phyloP scores from a whole-genome alignment of 805 yeast species.

The Debaryomyces castellii region DNA sequence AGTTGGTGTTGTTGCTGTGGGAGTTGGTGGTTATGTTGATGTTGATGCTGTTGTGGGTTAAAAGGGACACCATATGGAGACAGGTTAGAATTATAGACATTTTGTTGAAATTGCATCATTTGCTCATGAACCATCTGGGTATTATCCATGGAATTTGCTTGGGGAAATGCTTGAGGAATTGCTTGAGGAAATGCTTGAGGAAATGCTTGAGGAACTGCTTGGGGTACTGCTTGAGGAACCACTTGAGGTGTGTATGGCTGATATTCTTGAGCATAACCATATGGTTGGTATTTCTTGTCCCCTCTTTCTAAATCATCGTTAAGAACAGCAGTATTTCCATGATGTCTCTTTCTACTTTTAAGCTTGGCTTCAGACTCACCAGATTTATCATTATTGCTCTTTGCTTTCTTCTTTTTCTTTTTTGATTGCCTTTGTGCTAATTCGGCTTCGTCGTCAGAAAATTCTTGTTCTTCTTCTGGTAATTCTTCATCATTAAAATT shows the following conservation, averaged over 20 bases:
- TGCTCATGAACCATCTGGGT: slow-evolving; percentile 7
- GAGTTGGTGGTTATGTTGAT: slow-evolving; percentile 6
- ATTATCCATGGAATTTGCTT: slow-evolving; percentile 2
- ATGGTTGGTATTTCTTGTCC: slow-evolving; percentile 18
- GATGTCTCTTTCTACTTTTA: slow-evolving; percentile 12
- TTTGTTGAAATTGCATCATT: slow-evolving; percentile 15
- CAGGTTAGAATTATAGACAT: slow-evolving; percentile 3
- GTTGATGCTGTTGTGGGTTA: slow-evolving; percentile 15
- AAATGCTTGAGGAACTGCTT: slow-evolving; percentile 6
- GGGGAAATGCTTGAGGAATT: background rate
- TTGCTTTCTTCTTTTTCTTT: slow-evolving; percentile 56
- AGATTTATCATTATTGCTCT: slow-evolving; percentile 10
- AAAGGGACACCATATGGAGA: slow-evolving; percentile 25
- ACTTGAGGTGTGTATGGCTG: slow-evolving; percentile 5
- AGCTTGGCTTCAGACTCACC: slow-evolving; percentile 5
- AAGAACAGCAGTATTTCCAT: slow-evolving; percentile 6
- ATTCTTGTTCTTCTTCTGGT: slow-evolving; percentile 91
- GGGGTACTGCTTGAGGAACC: slow-evolving; percentile 4
- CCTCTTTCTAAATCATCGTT: background rate
- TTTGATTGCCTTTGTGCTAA: slow-evolving; percentile 62
- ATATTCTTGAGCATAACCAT: slow-evolving; percentile 19
- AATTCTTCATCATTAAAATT: slow-evolving; percentile 93
- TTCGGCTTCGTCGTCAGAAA: slow-evolving; percentile 92
- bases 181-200: slow-evolving; percentile 1
- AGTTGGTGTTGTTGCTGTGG: slow-evolving; percentile 12